Percentiles rank a stretch among this genome's conserved stretches.
These are phyloP conservation scores for Daldinia eschscholtzii DNA, from an alignment of 2,329 filamentous ascomycete genomes.

Conservation along the genomic window DNA sequence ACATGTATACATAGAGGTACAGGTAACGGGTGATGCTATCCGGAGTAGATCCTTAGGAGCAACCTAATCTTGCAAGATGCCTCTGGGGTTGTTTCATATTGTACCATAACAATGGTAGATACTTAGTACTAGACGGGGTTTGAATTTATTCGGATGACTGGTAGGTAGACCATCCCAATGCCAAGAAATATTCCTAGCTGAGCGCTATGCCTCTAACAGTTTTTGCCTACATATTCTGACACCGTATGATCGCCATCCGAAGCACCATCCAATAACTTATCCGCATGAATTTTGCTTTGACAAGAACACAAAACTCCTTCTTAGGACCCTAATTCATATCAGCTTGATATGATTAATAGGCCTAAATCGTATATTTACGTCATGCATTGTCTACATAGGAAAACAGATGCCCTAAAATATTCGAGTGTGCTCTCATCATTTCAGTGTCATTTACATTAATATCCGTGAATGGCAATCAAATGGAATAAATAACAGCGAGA, in stretches of 20 bases:
- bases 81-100: constrained; percentile 27
- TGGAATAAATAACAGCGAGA: background rate
- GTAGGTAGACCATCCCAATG: constrained; percentile 16
- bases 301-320: constrained; percentile 1
- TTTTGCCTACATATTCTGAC: constrained; percentile 31
- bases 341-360: background rate
- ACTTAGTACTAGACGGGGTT: constrained; percentile 8
- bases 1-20: constrained; percentile 5
- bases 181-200: constrained; percentile 31
- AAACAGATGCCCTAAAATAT: background rate
- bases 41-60: constrained; percentile 9
- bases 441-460: too few species aligned
- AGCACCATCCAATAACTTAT: constrained; percentile 21
- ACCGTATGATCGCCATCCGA: constrained; percentile 44
- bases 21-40: constrained; percentile 33
- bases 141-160: constrained; percentile 10
- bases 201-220: constrained; percentile 27
- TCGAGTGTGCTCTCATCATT: too few species aligned
- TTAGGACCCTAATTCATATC: background rate
- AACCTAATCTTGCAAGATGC: constrained; percentile 33
- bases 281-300: background rate
- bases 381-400: background rate
- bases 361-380: background rate
- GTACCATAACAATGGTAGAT: background rate
- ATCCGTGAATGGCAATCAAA: background rate